Base-by-base conservation (phyloP, 1,284 basidiomycete species). In the Singerocomus rubriflavus region DNA sequence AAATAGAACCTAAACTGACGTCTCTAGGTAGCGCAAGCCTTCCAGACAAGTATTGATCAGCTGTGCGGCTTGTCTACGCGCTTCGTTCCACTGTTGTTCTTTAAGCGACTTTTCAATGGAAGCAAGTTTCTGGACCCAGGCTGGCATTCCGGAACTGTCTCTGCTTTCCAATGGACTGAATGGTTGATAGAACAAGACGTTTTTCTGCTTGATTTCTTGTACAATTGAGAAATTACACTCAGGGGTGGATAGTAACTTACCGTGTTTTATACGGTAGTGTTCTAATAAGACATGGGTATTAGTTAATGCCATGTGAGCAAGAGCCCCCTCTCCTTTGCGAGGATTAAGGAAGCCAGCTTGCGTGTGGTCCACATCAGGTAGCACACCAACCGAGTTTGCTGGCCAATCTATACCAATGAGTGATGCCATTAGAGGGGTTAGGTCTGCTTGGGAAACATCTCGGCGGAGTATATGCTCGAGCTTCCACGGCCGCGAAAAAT, bases 361-460 rank as follows among this genome's bases (percentile, higher is more conserved):
- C 10, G 70, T 70, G 16, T 79, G 73, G 55, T 87, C 80, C 0
- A 83, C 77, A 57, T 88, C 85, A 13, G 88, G 83, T 16, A 88
- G 66, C 3, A 89, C 81, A 14, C 88, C 88, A 27, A 87, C 87
- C 0, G 84, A 86, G 61, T 91, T 91, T 5, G 80, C 82, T 6
- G 88, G 88, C 82, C 85, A 88, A 47, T 82, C 66, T 8, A 80
- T 73, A 14, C 88, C 88, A 17, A 90, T 60, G n/a, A 91, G 70
- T 1, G 84, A 70, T 3, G 87, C 76, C 86, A 95, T 91, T 38
- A 95, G 73, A 6, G 87, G 77, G 9, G 93, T 79, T 17, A 95
- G 74, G 60, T 94, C 92, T 0, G 91, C 93, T 62, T 95, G 93
- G 52, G 89, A 88, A 3, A 94, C 77, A 58, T 95, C 90, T 29